Percentiles rank a stretch among this genome's conserved stretches.
Conservation (phyloP, 2,329 filamentous ascomycete species). For the Cercospora janseana region DNA sequence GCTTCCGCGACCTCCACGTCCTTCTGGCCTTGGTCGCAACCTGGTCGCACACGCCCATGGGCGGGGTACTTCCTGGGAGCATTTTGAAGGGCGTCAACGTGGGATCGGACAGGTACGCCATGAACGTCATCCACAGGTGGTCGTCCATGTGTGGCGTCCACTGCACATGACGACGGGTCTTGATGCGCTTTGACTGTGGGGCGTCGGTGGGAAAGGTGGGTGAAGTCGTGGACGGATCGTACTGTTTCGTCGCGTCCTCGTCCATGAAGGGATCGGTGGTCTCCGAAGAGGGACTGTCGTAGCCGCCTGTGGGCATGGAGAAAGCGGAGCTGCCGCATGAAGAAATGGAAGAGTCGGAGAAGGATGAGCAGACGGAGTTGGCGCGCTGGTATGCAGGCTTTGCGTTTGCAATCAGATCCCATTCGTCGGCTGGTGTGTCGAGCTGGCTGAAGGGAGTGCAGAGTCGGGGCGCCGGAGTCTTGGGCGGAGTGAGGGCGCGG, state of each 20-base stretch:
- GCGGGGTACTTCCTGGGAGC: constrained; percentile 61
- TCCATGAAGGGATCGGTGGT: constrained; percentile 54
- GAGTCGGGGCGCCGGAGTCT: constrained; percentile 45
- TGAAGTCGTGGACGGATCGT: constrained; percentile 28
- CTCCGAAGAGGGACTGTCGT: constrained; percentile 61
- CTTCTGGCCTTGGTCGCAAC: constrained; percentile 61
- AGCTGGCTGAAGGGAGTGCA: constrained; percentile 28
- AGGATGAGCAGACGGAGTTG: constrained; percentile 57
- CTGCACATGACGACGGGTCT: constrained; percentile 42
- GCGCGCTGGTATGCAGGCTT: constrained; percentile 49
- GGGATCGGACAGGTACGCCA: constrained; percentile 64
- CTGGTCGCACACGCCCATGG: constrained; percentile 62
- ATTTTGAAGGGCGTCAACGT: constrained; percentile 67
- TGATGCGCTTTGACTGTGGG: constrained; percentile 44
- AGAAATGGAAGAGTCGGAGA: constrained; percentile 62
- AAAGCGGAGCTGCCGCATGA: constrained; percentile 57
- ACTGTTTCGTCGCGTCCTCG: constrained; percentile 28
- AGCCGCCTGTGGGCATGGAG: constrained; percentile 49
- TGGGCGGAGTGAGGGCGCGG: constrained; percentile 49
- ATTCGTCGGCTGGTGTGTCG: constrained; percentile 33
- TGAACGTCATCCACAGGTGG: constrained; percentile 65
- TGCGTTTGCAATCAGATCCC: constrained; percentile 36
- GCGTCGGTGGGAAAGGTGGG: constrained; percentile 27
- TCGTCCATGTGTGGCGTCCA: constrained; percentile 66
- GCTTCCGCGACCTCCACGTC: constrained; percentile 55